Base-by-base conservation (phyloP, 495 filamentous ascomycete species). In the Penicillium parvum region DNA sequence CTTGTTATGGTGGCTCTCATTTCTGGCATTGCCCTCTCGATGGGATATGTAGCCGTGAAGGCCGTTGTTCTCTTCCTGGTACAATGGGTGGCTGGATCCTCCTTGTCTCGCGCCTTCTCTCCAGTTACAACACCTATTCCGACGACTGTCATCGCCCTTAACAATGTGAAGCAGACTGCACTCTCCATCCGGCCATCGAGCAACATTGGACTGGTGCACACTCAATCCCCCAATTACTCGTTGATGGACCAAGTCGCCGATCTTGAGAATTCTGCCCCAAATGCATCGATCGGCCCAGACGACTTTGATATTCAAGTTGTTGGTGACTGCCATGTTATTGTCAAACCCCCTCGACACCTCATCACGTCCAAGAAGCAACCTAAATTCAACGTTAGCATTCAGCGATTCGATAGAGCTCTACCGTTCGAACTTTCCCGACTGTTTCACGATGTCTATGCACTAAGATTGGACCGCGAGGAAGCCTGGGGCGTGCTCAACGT, bases 291-390 rank as follows among this genome's bases (percentile, higher is more conserved):
- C 9, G 45, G 32, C 1, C 32, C 63, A 1, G 65, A 76, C 28
- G 47, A 61, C 4, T 83, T 82, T 57, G 76, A 80, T 47, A 64
- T 83, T n/a, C 76, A 81, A 44, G 68, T 77, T 18, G 66, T 83
- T 48, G 81, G 78, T 7, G 75, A 83, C 46, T 73, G 69, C 43
- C 74, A 85, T 51, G 71, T 85, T 42, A 53, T 82, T 19, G 70
- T 85, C 41, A 76, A 74, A 33, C 74, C 79, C 8, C 77, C 79
- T 9, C 66, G 64, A 34, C 68, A 67, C 32, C 65, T 77, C 45
- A 51, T 60, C 11, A 53, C 62, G 26, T 58, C 65, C 34, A 75
- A 63, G 42, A 82, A 74, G 51, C 63, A 65, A 12, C 71, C 73
- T 10, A 65, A 53, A 10, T 75, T 84, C 41, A 64, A 66, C 26